Evolutionary conservation across 352 stramenopile species (phyloP), one percentile per base, ranked within the genome.

Genomic region (Pilasporangium apinafurcum): DNA sequence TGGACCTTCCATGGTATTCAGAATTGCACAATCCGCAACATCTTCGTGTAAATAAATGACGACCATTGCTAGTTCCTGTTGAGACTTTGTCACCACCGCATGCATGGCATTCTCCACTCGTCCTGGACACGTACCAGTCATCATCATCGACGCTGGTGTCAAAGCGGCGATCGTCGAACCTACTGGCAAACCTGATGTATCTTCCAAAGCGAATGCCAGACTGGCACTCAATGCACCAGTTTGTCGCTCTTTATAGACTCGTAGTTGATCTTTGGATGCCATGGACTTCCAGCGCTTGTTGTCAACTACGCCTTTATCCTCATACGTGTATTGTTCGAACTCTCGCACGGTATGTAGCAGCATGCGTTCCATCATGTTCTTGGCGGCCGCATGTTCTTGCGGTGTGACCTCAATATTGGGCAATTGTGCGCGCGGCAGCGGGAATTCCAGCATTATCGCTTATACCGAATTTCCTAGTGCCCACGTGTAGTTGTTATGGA

Each of bases 21-120:
- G 52, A 33, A 86, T 69, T 17, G 69, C 63, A 42, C 67, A 80
- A 55, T 86, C 73, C 18, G 69, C 73, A 38, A 83, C 60, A 34
- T 80, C 67, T 21, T 80, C 67, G 51, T 83, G 56, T 30, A 82
- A 66, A 47, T 70, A 86, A 37, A 67, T 69, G 34, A 75, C 51
- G 13, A 67, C 58, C 17, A 86, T 57, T 26, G 73, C 67, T 21
- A 83, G 49, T 37, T 86, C 73, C 28, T 79, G 53, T 22, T 79
- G 63, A 6, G 58, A 73, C 48, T 73, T 66, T 16, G 73, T 78
- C 14, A 83, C 54, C 2, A 71, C 48, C 0, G 69, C 67, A 42
- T 65, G 75, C 49, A 86, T 74, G 12, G 62, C 62, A 51, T 77
- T 71, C 38, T 83, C 73, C 4, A 86, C 56, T 27, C 56, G 62